Conservation (phyloP, 805 yeast species). For the Monosporozyma unispora region DNA sequence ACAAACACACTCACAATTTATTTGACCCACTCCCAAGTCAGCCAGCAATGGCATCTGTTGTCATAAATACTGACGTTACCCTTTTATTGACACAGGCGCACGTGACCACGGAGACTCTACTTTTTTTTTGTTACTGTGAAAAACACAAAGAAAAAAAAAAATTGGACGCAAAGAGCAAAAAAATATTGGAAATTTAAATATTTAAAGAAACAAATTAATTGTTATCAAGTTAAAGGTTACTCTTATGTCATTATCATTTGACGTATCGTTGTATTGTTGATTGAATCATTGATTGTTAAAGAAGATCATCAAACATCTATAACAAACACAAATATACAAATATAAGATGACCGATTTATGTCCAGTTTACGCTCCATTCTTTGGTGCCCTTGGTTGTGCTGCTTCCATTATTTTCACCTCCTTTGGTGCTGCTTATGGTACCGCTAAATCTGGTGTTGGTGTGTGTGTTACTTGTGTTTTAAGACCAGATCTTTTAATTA, state of each 20-base stretch:
- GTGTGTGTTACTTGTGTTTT: conserved; percentile 96
- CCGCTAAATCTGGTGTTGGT: conserved; percentile 99
- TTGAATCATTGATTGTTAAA: too few relatives aligned
- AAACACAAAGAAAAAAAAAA: too few relatives aligned
- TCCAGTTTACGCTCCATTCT: conserved; percentile 67
- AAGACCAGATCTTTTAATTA: conserved; percentile 92
- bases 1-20: too few relatives aligned
- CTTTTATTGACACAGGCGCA: neutral
- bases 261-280: too few relatives aligned
- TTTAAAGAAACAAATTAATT: neutral
- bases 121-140: neutral
- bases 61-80: neutral
- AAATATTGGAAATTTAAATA: neutral
- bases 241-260: neutral
- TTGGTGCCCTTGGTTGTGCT: conserved; percentile 99
- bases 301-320: too few relatives aligned
- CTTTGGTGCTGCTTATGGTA: conserved; percentile 98
- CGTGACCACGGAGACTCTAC: neutral
- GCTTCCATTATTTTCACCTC: conserved; percentile 98
- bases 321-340: neutral
- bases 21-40: too few relatives aligned
- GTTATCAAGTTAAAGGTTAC: neutral
- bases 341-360: conserved; percentile 25
- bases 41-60: too few relatives aligned
- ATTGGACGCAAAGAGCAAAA: neutral